Conservation (phyloP, 805 yeast genomes). For the Candida jianshihensis region DNA sequence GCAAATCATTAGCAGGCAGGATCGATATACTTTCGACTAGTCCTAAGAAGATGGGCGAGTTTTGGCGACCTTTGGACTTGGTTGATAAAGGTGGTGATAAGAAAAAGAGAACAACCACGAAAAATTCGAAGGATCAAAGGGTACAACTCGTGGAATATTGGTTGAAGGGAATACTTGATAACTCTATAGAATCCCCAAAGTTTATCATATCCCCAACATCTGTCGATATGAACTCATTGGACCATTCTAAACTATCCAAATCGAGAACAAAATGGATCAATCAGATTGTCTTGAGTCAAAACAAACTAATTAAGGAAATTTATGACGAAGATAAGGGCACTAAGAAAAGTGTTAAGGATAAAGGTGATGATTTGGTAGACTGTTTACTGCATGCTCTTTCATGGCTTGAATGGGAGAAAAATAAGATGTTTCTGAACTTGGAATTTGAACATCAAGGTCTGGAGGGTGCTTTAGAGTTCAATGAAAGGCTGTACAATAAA, state of each 20-base stretch:
- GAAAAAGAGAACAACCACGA: too few relatives aligned
- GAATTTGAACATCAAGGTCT: conserved; percentile 13
- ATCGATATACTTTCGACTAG: conserved; percentile 13
- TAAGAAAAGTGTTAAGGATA: conserved; percentile 3
- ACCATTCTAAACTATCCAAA: not conserved
- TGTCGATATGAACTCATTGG: conserved; percentile 4
- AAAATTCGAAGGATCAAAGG: conserved; percentile 13
- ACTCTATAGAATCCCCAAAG: not conserved
- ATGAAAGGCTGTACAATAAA: conserved; percentile 12
- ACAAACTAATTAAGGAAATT: not conserved
- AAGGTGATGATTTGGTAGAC: conserved; percentile 22
- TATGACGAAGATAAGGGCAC: not conserved
- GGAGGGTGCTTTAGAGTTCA: conserved; percentile 10
- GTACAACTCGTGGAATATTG: conserved; percentile 14
- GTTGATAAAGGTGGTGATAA: not conserved
- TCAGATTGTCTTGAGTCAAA: conserved; percentile 7
- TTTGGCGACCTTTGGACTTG: conserved; percentile 18
- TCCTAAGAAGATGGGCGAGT: conserved; percentile 18
- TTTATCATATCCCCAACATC: conserved; percentile 4
- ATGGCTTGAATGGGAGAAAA: conserved; percentile 21
- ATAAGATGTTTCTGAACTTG: conserved; percentile 15
- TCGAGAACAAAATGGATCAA: conserved; percentile 14
- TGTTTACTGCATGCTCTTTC: conserved; percentile 18
- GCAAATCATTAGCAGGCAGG: not conserved
- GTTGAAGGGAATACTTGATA: conserved; percentile 8